Evolutionary conservation across 768 basidiomycete species (phyloP), one percentile per base, ranked within the genome.

Genomic region (Lactifluus subvellereus): DNA sequence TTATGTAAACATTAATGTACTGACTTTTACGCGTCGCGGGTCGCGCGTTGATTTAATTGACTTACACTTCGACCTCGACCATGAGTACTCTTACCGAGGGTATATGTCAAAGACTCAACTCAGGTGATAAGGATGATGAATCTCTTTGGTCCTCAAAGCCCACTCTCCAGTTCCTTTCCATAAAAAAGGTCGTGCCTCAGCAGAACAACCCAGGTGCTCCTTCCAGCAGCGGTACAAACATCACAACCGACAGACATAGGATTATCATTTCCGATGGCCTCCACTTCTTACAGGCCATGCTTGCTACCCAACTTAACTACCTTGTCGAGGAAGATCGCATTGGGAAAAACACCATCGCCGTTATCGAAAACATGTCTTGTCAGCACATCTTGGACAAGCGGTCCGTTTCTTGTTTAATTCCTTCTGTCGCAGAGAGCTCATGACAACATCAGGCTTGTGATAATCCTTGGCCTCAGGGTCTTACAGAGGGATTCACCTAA

Each of bases 261-360:
- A 80, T 96, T 63, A 91, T 98, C 74, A 77, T 98, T 45, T 96
- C 94, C 0, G 96, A 98, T 74, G 94, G 96, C 45, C 78, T 79
- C 20, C 76, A 89, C 67, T 97, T 90, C 72, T 79, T 89, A 53
- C 97, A 98, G 73, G 87, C 90, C 30, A 98, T 99, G 97, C 79
- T 98, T 38, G 91, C 94, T 5, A 98, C 95, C 0, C 89, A 93
- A 70, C 81, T 94, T 50, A 98, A 98, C 69, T 65, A 77, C 7
- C 75, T 92, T 66, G 85, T 95, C 14, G 80, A 86, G 16, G 78
- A 84, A 0, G 82, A 84, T 6, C 70, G 76, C 0, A 77, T 98
- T 38, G 74, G 75, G 42, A 91, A 87, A 70, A 78, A 89, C 70
- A 79, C 84, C 1, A 74, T 98, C 22, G 82, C 88, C 43, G 78